A percentile compares a stretch with the other conserved stretches of the same genome.
Evolutionary conservation across 805 yeast species (phyloP).

Genomic region (Vanderwaltozyma yarrowii): DNA sequence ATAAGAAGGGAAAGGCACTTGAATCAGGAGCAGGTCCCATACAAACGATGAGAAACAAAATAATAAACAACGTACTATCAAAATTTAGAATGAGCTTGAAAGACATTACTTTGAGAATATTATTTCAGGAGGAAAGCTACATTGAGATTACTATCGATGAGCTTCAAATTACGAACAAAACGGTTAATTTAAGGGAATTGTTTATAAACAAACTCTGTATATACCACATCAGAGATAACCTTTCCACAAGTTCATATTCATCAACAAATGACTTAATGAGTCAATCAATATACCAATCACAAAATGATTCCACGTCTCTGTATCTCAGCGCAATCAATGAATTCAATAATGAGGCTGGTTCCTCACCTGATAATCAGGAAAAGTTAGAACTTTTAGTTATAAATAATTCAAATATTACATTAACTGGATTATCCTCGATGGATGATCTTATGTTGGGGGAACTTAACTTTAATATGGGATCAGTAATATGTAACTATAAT

Average conservation of each 20-base stretch:
- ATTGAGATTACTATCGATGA: conserved; percentile 29
- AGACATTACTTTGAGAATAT: conserved; percentile 38
- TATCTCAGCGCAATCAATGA: conserved; percentile 76
- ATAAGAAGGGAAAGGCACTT: conserved; percentile 7
- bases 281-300: background rate
- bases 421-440: background rate
- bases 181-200: background rate
- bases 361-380: background rate
- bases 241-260: background rate
- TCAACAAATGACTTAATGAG: no score
- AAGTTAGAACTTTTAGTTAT: background rate
- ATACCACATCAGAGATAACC: background rate
- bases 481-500: background rate
- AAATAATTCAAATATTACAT: background rate
- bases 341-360: conserved; percentile 21
- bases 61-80: conserved; percentile 58
- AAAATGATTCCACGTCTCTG: conserved; percentile 39
- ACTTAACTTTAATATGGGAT: background rate
- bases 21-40: conserved; percentile 26
- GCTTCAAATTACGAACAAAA: conserved; percentile 3
- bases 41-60: conserved; percentile 49
- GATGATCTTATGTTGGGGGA: background rate
- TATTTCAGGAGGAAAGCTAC: conserved; percentile 31
- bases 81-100: conserved; percentile 43
- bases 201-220: conserved; percentile 4